A percentile compares a stretch with the other conserved stretches of the same genome.
Conservation (phyloP, 352 stramenopile species). For the Pythium aphanidermatum region DNA sequence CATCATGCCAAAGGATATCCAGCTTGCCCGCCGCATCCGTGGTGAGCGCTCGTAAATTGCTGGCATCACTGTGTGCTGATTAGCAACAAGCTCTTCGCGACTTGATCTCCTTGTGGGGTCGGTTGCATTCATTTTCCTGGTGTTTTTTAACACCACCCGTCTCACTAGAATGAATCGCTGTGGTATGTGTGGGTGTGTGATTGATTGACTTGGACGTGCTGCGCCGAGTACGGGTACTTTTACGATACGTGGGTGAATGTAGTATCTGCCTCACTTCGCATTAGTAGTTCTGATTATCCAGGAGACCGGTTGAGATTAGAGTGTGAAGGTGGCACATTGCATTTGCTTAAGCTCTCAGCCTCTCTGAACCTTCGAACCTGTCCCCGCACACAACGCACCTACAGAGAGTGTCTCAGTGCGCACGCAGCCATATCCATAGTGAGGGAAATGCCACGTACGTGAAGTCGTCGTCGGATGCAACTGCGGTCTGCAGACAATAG, state of each 20-base stretch:
- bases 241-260: slow-evolving; percentile 1
- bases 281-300: too few species aligned
- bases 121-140: slow-evolving; percentile 27
- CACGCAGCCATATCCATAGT: too few species aligned
- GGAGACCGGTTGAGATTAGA: too few species aligned
- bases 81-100: slow-evolving; percentile 3
- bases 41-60: slow-evolving; percentile 74
- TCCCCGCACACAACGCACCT: slow-evolving; percentile 60
- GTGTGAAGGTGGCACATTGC: background rate
- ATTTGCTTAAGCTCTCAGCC: slow-evolving; percentile 29
- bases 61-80: slow-evolving; percentile 1
- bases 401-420: too few species aligned
- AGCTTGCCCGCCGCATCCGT: slow-evolving; percentile 90
- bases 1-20: slow-evolving; percentile 95
- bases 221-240: too few species aligned
- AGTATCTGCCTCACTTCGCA: too few species aligned
- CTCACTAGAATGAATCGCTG: slow-evolving; percentile 24
- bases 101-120: slow-evolving; percentile 9
- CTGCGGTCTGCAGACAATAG: slow-evolving; percentile 77
- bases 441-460: slow-evolving; percentile 29
- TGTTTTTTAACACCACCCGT: slow-evolving; percentile 86
- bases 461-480: slow-evolving; percentile 65
- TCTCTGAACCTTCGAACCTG: slow-evolving; percentile 61
- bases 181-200: background rate
- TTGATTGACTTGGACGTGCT: too few species aligned